Evolutionary conservation across 225 moss, liverwort and hornwort species (phyloP).

Genomic region (Ulota crispa): DNA sequence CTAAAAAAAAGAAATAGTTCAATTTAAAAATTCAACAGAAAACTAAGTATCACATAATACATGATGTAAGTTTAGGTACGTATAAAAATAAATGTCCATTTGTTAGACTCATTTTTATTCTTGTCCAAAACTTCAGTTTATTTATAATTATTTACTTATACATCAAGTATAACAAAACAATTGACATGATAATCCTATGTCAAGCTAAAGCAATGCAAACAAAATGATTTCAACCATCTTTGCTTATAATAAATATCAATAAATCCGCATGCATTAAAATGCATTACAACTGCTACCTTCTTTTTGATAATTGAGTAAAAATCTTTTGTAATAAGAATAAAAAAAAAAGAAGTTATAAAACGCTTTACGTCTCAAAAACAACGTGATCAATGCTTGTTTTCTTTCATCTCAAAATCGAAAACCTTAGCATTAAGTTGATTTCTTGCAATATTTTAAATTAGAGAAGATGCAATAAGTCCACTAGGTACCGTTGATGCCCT

Average conservation of each 20-base stretch:
- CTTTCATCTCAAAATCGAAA: background rate
- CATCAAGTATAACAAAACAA: background rate
- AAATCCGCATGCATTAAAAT: too few relatives aligned
- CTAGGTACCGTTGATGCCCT: background rate
- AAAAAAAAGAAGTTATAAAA: too few relatives aligned
- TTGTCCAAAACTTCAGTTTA: background rate
- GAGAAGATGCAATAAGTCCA: background rate
- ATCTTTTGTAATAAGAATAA: too few relatives aligned
- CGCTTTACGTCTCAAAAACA: too few relatives aligned
- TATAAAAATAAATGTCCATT: fast-evolving
- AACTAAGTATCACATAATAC: background rate
- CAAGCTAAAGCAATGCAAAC: background rate
- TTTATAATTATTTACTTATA: background rate
- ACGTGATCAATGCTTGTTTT: too few relatives aligned
- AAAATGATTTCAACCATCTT: background rate
- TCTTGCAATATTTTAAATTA: background rate
- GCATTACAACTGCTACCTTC: too few relatives aligned
- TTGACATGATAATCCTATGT: too few relatives aligned
- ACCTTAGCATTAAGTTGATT: background rate
- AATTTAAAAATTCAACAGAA: background rate
- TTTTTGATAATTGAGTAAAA: too few relatives aligned
- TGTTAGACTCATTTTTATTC: fast-evolving
- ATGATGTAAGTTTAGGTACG: background rate
- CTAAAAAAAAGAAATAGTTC: background rate
- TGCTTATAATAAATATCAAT: background rate